Evolutionary conservation across 129 eudicot genomes (phyloP), one percentile per base, ranked within the genome.

Genomic region (Tagetes erecta): DNA sequence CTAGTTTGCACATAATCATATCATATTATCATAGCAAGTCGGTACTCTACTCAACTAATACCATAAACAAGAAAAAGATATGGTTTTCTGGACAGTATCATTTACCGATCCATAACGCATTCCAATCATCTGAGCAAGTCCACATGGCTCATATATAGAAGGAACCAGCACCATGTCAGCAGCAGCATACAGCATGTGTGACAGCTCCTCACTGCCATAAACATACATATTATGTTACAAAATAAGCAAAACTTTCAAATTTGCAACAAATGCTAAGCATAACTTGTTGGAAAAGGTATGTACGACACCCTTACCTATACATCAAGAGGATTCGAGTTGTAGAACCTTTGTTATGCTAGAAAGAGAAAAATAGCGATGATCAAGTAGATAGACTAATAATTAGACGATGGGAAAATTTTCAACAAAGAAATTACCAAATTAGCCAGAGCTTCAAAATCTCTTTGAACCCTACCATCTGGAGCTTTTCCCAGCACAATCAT

Each of bases 131-230:
- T 92, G 97, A 65, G 89, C 86, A 64, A 92, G 96, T 36, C 96
- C 96, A 80, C 96, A 92, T 13, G 97, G 97, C 87, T 92, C 96
- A 59, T 92, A 92, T 68, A 92, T 84, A 72, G 96, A 92, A 79
- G 97, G 93, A 75, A 89, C 89, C 84, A 92, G 78, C 64, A 92
- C 91, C 83, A 92, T 85, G 74, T 89, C 93, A 20, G 96, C 96
- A 69, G 85, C 91, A 46, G 93, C 97, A 85, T 89, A 92, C 36
- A 89, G 77, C 93, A 89, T 88, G 83, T 89, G 96, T 50, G 96
- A 92, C 68, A 92, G 80, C 82, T 92, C 97, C 79, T 92, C 97
- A 66, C 97, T 92, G 86, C 79, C 80, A 52, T 73, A 62, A 20
- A 47, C 74, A 78, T 44, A 59, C 41, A 36, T 31, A 27, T 71